Evolutionary conservation across 768 basidiomycete genomes (phyloP).

Genomic region (Kwoniella shandongensis): DNA sequence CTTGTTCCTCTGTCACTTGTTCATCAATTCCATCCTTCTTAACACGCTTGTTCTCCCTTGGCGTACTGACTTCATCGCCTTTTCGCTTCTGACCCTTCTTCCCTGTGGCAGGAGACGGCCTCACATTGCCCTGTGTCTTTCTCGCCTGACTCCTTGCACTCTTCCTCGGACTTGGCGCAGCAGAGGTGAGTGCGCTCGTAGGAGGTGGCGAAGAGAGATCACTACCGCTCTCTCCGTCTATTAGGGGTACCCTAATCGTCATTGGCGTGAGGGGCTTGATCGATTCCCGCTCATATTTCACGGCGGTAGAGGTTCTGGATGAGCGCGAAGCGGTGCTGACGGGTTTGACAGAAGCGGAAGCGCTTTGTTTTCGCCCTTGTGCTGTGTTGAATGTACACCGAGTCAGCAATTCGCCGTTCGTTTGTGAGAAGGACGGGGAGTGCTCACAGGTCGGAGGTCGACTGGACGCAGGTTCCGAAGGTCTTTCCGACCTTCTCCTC

Average conservation of each 20-base stretch:
- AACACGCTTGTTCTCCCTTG: background rate
- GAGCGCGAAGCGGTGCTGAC: conserved; percentile 3
- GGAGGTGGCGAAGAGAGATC: conserved; percentile 19
- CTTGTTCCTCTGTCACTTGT: background rate
- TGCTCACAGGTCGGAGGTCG: conserved; percentile 3
- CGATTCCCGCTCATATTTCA: background rate
- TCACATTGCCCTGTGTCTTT: background rate
- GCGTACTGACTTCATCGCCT: background rate
- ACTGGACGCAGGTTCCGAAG: conserved; percentile 36
- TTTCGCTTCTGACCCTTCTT: background rate
- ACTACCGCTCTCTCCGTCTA: conserved; percentile 7
- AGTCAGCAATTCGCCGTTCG: background rate
- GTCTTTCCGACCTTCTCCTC: conserved; percentile 61
- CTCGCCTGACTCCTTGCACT: background rate
- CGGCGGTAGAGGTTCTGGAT: background rate
- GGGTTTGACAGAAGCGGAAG: conserved; percentile 11
- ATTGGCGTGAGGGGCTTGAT: background rate
- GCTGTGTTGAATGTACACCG: background rate
- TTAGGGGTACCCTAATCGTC: background rate
- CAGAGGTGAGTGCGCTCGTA: conserved; percentile 10
- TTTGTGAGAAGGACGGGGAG: background rate
- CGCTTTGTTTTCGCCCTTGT: background rate
- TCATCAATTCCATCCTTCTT: background rate
- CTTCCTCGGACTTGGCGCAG: conserved; percentile 10
- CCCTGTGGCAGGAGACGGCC: background rate